These are phyloP conservation scores for Leccinum disarticulatum DNA, from an alignment of 768 basidiomycete genomes.

Conservation along the genomic window DNA sequence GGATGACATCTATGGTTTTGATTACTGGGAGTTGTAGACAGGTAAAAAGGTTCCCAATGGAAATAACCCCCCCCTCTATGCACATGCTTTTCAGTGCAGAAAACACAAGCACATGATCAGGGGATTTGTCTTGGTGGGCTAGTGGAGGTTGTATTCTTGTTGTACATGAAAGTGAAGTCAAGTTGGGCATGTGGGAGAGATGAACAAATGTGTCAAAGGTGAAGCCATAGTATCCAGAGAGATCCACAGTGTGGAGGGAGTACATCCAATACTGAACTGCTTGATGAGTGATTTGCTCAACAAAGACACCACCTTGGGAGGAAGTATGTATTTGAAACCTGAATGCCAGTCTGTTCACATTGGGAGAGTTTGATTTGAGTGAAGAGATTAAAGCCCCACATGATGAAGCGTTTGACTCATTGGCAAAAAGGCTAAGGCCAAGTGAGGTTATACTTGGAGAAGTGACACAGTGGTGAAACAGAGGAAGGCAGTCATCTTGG, in stretches of 20 bases:
- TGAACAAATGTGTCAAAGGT: not conserved
- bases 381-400: not conserved
- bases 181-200: not conserved
- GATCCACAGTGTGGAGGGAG: not conserved
- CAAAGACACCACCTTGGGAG: too few species aligned
- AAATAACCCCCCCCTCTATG: not conserved
- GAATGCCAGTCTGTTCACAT: not conserved
- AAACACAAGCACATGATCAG: not conserved
- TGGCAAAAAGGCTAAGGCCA: not conserved
- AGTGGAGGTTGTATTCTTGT: not conserved
- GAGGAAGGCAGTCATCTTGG: not conserved
- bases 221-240: not conserved
- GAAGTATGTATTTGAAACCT: too few species aligned
- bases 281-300: not conserved
- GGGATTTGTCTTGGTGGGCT: not conserved
- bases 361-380: not conserved
- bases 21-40: not conserved
- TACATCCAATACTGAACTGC: not conserved
- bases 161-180: not conserved
- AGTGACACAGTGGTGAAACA: not conserved
- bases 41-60: not conserved
- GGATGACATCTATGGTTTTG: not conserved
- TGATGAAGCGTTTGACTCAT: not conserved
- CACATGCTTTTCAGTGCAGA: not conserved
- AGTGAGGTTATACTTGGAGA: not conserved